Conservation (phyloP, 768 basidiomycete genomes). For the Auriscalpium microsporum region DNA sequence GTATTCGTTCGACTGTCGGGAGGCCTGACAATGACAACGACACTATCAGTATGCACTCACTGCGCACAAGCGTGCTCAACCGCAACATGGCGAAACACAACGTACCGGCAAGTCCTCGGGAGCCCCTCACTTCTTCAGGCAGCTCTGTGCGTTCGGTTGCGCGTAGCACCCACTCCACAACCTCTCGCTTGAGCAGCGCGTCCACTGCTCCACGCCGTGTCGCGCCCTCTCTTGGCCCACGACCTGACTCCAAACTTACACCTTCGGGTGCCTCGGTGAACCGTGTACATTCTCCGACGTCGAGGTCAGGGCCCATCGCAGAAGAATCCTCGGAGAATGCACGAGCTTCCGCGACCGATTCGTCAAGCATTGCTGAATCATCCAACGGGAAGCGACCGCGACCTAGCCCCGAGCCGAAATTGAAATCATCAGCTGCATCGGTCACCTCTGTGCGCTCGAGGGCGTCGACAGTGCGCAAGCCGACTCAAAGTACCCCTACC, state of each 20-base stretch:
- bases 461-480: constrained; percentile 31
- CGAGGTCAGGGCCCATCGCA: constrained; percentile 8
- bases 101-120: constrained; percentile 23
- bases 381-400: constrained; percentile 5
- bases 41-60: constrained; percentile 36
- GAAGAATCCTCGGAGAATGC: constrained; percentile 6
- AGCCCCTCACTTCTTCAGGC: constrained; percentile 21
- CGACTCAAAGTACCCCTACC: constrained; percentile 11
- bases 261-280: constrained; percentile 29
- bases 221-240: constrained; percentile 16
- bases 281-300: constrained; percentile 10
- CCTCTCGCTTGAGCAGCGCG: constrained; percentile 23
- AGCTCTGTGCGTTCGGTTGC: constrained; percentile 41
- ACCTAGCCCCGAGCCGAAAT: constrained; percentile 8
- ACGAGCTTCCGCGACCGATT: background rate
- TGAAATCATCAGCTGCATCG: constrained; percentile 24
- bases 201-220: constrained; percentile 17
- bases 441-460: constrained; percentile 28
- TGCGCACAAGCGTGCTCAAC: constrained; percentile 37
- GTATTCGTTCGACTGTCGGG: constrained; percentile 12
- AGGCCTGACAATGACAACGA: constrained; percentile 29
- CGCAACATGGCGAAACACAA: constrained; percentile 18
- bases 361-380: background rate
- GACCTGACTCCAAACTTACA: constrained; percentile 68
- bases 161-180: constrained; percentile 30